Conservation (phyloP, 192 early-diverging fungal genomes). For the Coemansia sp. region DNA sequence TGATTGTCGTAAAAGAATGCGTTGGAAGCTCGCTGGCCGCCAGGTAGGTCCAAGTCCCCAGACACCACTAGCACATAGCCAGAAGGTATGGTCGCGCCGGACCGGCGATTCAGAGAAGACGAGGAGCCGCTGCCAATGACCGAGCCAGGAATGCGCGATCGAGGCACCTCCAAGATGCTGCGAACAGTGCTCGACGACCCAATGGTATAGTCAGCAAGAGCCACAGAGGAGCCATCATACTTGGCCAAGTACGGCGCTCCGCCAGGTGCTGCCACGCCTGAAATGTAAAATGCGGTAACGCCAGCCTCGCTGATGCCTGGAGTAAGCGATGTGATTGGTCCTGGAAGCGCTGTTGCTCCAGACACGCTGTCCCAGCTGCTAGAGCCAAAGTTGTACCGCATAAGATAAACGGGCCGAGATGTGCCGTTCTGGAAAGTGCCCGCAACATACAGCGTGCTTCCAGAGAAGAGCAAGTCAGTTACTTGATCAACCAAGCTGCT, state of each 20-base stretch:
- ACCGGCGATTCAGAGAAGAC: slow-evolving; percentile 19
- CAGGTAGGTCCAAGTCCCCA: slow-evolving; percentile 35
- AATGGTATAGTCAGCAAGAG: slow-evolving; percentile 25
- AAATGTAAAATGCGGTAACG: slow-evolving; percentile 28
- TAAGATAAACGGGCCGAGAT: slow-evolving; percentile 38
- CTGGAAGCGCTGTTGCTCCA: slow-evolving; percentile 47
- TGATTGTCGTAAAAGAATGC: slow-evolving; percentile 45
- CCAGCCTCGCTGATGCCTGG: slow-evolving; percentile 12
- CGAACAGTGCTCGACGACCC: slow-evolving; percentile 28
- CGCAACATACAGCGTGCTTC: slow-evolving; percentile 50
- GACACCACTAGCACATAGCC: slow-evolving; percentile 46
- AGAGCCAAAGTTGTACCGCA: slow-evolving; percentile 53
- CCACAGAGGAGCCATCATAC: slow-evolving; percentile 53
- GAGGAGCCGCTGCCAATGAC: slow-evolving; percentile 25
- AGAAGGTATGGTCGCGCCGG: slow-evolving; percentile 18
- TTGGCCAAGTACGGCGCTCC: slow-evolving; percentile 55
- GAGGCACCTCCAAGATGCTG: slow-evolving; percentile 30
- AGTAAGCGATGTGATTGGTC: slow-evolving; percentile 54
- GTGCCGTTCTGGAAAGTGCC: slow-evolving; percentile 59
- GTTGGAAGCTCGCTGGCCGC: slow-evolving; percentile 30
- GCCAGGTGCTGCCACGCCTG: slow-evolving; percentile 16
- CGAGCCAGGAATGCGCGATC: slow-evolving; percentile 37
- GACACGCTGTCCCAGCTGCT: slow-evolving; percentile 51
- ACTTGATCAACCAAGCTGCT: slow-evolving; percentile 40
- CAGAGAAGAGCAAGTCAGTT: slow-evolving; percentile 43